Evolutionary conservation across 257 asterid genomes (phyloP).

Genomic region (Solanum tarijense): DNA sequence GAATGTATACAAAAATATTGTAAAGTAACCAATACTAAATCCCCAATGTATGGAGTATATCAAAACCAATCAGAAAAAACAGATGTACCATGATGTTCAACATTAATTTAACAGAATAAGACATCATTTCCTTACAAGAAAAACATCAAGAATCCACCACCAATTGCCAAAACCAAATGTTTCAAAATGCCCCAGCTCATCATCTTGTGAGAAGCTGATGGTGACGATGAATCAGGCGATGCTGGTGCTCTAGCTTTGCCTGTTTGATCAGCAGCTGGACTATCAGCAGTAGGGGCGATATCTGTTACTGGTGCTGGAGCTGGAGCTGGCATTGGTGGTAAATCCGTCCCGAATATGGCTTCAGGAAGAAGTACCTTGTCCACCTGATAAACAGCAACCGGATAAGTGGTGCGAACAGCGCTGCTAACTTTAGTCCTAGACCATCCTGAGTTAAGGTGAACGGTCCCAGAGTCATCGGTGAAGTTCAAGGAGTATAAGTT

Average conservation of each 20-base stretch:
- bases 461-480: constrained; percentile 51
- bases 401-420: constrained; percentile 61
- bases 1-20: neutral
- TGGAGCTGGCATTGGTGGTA: constrained; percentile 82
- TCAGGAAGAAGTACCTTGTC: constrained; percentile 61
- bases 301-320: constrained; percentile 54
- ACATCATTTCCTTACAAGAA: neutral
- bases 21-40: neutral
- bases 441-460: constrained; percentile 62
- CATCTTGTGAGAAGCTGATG: constrained; percentile 26
- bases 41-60: neutral
- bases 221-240: constrained; percentile 24
- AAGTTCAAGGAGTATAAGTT: constrained; percentile 33
- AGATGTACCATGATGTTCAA: neutral
- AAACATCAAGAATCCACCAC: constrained; percentile 11
- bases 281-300: constrained; percentile 41
- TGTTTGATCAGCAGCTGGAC: constrained; percentile 29
- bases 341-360: constrained; percentile 72
- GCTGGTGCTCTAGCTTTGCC: constrained; percentile 13
- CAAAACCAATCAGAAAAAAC: neutral
- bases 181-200: constrained; percentile 13
- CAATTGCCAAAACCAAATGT: constrained; percentile 24
- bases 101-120: neutral
- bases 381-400: constrained; percentile 64
- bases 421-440: constrained; percentile 55